Percentiles rank a stretch among this genome's conserved stretches.
Conservation (phyloP, 441 rosid species). For the Brassica balearica region DNA sequence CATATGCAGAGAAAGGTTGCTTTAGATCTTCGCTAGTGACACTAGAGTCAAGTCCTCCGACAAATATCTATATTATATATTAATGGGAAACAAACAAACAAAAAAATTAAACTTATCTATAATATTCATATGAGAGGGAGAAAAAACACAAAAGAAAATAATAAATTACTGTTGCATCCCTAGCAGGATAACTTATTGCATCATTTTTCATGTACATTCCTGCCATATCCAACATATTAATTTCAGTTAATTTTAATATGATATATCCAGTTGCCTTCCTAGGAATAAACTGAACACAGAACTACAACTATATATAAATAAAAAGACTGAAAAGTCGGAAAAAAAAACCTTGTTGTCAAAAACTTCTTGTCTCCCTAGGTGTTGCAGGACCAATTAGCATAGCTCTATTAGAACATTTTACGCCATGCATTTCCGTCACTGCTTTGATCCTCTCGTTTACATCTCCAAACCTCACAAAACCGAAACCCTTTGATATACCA, state of each 20-base stretch:
- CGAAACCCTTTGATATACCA: constrained; percentile 93
- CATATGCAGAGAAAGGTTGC: constrained; percentile 72
- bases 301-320: background rate
- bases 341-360: constrained; percentile 57
- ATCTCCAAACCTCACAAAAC: constrained; percentile 96
- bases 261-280: background rate
- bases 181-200: constrained; percentile 58
- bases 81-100: background rate
- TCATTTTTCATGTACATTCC: constrained; percentile 77
- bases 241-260: background rate
- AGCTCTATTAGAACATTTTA: constrained; percentile 84
- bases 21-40: constrained; percentile 86
- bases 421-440: constrained; percentile 92
- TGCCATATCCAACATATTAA: constrained; percentile 31
- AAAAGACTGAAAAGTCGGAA: background rate
- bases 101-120: background rate
- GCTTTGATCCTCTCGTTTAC: constrained; percentile 79
- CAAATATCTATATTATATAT: constrained; percentile 73
- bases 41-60: constrained; percentile 89
- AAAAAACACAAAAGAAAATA: background rate
- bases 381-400: constrained; percentile 96
- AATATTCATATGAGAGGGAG: constrained; percentile 16
- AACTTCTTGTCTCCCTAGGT: constrained; percentile 82
- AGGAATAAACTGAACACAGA: background rate
- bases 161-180: constrained; percentile 56